phyloP scores from a whole-genome alignment of 306 rosid species.

The Acacia acuminata region DNA sequence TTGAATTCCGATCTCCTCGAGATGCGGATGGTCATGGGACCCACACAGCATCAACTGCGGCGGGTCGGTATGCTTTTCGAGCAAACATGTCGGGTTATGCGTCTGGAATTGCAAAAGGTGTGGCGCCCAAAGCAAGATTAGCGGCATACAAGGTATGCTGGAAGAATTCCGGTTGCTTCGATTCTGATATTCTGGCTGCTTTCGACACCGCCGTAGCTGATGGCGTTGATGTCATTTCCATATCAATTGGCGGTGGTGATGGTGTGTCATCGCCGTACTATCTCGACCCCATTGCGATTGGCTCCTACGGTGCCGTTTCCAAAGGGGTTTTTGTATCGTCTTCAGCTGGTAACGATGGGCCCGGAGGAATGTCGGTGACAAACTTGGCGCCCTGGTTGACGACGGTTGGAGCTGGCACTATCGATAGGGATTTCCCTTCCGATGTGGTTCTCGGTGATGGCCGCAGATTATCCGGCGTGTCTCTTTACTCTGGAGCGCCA shows the following conservation, averaged over 20 bases:
- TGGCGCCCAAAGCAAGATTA: constrained; percentile 70
- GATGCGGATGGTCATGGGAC: constrained; percentile 83
- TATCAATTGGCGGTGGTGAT: constrained; percentile 71
- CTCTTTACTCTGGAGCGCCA: constrained; percentile 65
- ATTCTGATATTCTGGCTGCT: constrained; percentile 73
- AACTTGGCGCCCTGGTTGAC: constrained; percentile 70
- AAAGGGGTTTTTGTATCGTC: constrained; percentile 65
- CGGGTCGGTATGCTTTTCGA: constrained; percentile 58
- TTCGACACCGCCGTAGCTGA: constrained; percentile 67
- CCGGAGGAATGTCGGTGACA: constrained; percentile 65
- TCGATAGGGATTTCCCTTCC: constrained; percentile 70
- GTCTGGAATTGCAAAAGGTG: constrained; percentile 65
- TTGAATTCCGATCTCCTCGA: constrained; percentile 66
- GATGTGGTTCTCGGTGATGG: constrained; percentile 55
- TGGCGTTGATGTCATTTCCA: constrained; percentile 68
- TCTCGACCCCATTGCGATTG: constrained; percentile 76
- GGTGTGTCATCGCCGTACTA: constrained; percentile 63
- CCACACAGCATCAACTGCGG: constrained; percentile 74
- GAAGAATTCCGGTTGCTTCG: constrained; percentile 73
- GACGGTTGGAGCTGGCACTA: constrained; percentile 76
- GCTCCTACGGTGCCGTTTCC: constrained; percentile 69
- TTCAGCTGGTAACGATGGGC: constrained; percentile 76
- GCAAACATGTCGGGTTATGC: constrained; percentile 71
- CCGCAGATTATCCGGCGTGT: constrained; percentile 50
- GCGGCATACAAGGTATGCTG: constrained; percentile 76